Evolutionary conservation across 2,329 filamentous ascomycete genomes (phyloP), one percentile per base, ranked within the genome.

Genomic region (Arthroderma sp.): DNA sequence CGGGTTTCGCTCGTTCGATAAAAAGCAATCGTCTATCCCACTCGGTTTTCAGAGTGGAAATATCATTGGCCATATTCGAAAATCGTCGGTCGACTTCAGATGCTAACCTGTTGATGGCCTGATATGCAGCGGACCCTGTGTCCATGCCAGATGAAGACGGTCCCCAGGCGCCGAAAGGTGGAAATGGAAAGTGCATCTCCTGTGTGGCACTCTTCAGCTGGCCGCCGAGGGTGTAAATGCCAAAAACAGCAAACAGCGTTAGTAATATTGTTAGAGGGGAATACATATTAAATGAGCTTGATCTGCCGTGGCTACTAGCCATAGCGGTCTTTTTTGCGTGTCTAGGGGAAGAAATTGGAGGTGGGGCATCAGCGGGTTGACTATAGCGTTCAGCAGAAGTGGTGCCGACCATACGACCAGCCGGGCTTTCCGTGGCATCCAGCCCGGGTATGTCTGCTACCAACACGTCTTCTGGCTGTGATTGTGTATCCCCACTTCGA

Each of bases 11-110:
- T 41, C 48, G 43, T n/a, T 47, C 47, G 29, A 49, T 37, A 11
- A 46, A 31, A 8, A 48, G 49, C 28, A 50, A 34, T 28, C 43
- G 43, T 15, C 40, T 47, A 36, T 47, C 42, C 43, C 43, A 48
- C 36, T 52, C 50, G n/a, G 43, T 40, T 38, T 48, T 49, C 11
- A 53, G 42, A 15, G 42, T 5, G 31, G 44, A 34, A 11, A 52
- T 37, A 7, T 53, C 51, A 27, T 45, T 42, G 11, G 46, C 34
- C 43, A 53, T 49, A 28, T 42, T 41, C 4, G 42, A 37, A 8
- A 53, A 45, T 9, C 46, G 46, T 15, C 46, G 43, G 33, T 54
- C 51, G 31, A 54, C 41, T 22, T 37, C 36, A 5, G 48, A 32
- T 5, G 50, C 43, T 3, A 54, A 41, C 4, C 47, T 44, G 33